Evolutionary conservation across 192 early-diverging fungal genomes (phyloP), one percentile per base, ranked within the genome.

Genomic region (Jimgerdemannia flammicorona): DNA sequence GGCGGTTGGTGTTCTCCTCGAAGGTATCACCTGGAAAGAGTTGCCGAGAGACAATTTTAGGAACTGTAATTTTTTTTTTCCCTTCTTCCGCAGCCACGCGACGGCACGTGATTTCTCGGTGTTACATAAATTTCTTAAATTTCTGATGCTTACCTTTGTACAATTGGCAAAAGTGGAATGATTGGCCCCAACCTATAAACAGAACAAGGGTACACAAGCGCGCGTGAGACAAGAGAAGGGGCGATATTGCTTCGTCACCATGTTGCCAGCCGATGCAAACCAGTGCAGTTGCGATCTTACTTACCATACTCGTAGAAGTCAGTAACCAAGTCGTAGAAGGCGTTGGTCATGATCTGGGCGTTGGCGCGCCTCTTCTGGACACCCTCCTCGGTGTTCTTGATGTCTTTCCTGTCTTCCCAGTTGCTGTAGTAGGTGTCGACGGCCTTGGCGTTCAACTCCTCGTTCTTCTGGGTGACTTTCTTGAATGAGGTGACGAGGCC

Each of bases 121-220:
- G 7, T 68, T 19, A 41, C 19, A 18, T 59, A 10, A 59, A 6
- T 10, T 14, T 18, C 10, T 59, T 3, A 67, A 14, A 40, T 14
- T 43, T 17, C 20, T 17, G 39, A 10, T 17, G 59, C 44, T 71
- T 79, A 75, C 78, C 78, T 44, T 88, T 87, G 80, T 91, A 93
- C 71, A 90, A 86, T 71, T 91, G 90, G 66, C 92, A 90, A 84
- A 97, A 97, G 78, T 97, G 95, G 87, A 95, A 97, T 71, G 93
- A 92, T 74, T 89, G 86, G 63, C 95, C 95, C 94, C 95, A 96
- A 69, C 78, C 77, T 78, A 40, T 19, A 67, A 3, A 59, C 6
- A 59, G 49, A 59, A 59, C 29, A 29, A 14, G 49, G 49, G 14
- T 6, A 59, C 8, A 59, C 14, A 59, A 14, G 6, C 49, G 49